These are phyloP conservation scores for Aspergillus pseudonomiae DNA, from an alignment of 2,329 filamentous ascomycete genomes.

Conservation along the genomic window DNA sequence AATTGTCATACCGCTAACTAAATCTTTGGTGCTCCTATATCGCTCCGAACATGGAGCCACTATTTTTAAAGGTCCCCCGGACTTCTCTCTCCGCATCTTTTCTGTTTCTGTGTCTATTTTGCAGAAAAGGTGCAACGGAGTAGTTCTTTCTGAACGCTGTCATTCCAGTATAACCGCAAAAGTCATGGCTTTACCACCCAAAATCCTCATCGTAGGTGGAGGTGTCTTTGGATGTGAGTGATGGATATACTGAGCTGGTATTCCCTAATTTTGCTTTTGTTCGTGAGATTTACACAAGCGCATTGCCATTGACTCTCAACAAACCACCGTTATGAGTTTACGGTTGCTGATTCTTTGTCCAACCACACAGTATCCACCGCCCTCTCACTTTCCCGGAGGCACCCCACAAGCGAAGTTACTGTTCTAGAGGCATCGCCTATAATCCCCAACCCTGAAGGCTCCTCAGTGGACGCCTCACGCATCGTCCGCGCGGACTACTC, in stretches of 20 bases:
- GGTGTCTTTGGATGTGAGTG: slow-evolving; percentile 49
- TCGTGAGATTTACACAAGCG: background rate
- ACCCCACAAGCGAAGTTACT: slow-evolving; percentile 55
- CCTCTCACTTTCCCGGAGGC: slow-evolving; percentile 67
- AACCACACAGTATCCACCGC: slow-evolving; percentile 61
- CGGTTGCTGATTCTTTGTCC: background rate
- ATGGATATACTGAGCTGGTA: slow-evolving; percentile 4
- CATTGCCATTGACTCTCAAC: background rate
- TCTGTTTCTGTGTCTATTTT: background rate
- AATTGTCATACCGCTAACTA: background rate
- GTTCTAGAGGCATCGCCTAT: slow-evolving; percentile 58
- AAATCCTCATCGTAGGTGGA: slow-evolving; percentile 46
- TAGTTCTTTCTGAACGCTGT: background rate
- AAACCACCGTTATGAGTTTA: background rate
- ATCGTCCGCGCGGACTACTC: slow-evolving; percentile 78
- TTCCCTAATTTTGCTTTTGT: background rate
- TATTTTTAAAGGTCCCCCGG: background rate
- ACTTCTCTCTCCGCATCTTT: background rate
- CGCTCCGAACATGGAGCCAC: background rate
- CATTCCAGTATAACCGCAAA: background rate
- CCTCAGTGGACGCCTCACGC: slow-evolving; percentile 63
- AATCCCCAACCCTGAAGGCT: slow-evolving; percentile 62
- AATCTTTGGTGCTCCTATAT: background rate
- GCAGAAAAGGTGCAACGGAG: background rate
- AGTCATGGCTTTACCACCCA: slow-evolving; percentile 36